Conservation (phyloP, 2,329 filamentous ascomycete species). For the Penicillium aurantiogriseum region DNA sequence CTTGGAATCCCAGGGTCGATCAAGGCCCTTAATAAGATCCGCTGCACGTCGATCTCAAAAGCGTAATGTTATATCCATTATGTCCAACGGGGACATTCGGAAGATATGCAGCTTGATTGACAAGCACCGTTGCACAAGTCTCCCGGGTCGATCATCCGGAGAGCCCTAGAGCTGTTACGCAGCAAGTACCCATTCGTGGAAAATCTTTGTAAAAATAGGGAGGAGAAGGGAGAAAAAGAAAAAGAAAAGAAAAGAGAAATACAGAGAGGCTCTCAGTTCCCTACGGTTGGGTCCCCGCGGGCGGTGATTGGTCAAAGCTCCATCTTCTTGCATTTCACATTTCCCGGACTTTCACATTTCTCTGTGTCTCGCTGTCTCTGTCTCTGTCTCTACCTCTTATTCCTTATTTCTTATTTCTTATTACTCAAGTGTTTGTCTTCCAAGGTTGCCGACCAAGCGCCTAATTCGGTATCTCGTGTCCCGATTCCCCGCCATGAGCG, state of each 20-base stretch:
- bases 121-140: slow-evolving; percentile 30
- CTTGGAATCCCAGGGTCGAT: slow-evolving; percentile 7
- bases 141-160: slow-evolving; percentile 29
- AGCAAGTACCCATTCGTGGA: slow-evolving; percentile 4
- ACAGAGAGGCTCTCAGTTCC: slow-evolving; percentile 6
- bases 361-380: slow-evolving; percentile 7
- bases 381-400: slow-evolving; percentile 2
- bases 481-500: slow-evolving; percentile 65
- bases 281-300: slow-evolving; percentile 1
- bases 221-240: not conserved
- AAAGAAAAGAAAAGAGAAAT: not conserved
- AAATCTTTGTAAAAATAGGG: not conserved
- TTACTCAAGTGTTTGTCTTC: not conserved
- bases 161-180: slow-evolving; percentile 1
- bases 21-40: slow-evolving; percentile 13
- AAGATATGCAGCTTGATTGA: slow-evolving; percentile 32
- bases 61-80: slow-evolving; percentile 8
- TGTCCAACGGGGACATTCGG: slow-evolving; percentile 31
- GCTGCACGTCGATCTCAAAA: slow-evolving; percentile 15
- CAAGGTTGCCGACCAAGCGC: not conserved
- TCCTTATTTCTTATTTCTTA: not conserved
- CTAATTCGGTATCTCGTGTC: not conserved
- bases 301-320: slow-evolving; percentile 23
- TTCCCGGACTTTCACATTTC: not conserved
- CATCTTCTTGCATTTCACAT: not conserved